A percentile compares a stretch with the other conserved stretches of the same genome.
phyloP scores from a whole-genome alignment of 768 basidiomycete genomes.

The Trichaptum fuscoviolaceum region DNA sequence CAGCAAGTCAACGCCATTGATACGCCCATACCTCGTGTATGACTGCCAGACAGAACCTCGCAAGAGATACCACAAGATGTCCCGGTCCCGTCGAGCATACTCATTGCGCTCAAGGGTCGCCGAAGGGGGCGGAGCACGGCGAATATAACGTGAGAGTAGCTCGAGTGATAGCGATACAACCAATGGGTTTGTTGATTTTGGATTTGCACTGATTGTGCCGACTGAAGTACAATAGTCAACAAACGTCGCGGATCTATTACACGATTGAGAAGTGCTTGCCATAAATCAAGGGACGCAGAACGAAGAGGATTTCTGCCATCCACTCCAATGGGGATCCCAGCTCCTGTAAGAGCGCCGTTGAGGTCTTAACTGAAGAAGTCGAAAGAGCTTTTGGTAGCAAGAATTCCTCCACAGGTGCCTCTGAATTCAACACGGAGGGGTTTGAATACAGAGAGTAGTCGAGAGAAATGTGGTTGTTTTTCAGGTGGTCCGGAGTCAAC shows the following conservation, averaged over 20 bases:
- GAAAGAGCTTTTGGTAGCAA: slow-evolving; percentile 78
- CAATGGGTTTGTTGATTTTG: slow-evolving; percentile 37
- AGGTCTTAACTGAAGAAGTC: slow-evolving; percentile 64
- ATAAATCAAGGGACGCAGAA: slow-evolving; percentile 70
- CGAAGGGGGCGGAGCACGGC: slow-evolving; percentile 58
- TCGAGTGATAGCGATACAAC: slow-evolving; percentile 62
- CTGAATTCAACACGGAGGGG: slow-evolving; percentile 45
- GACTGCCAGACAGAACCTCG: slow-evolving; percentile 82
- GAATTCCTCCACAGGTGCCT: slow-evolving; percentile 68
- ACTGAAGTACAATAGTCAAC: slow-evolving; percentile 24
- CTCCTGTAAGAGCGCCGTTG: slow-evolving; percentile 57
- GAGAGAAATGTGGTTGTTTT: slow-evolving; percentile 69
- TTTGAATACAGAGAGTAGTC: slow-evolving; percentile 47
- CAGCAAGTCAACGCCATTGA: slow-evolving; percentile 5
- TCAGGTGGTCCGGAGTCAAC: slow-evolving; percentile 72
- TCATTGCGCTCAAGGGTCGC: slow-evolving; percentile 66
- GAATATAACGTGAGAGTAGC: slow-evolving; percentile 67
- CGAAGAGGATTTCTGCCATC: slow-evolving; percentile 67
- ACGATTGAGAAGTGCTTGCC: slow-evolving; percentile 37
- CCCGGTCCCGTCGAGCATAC: slow-evolving; percentile 77
- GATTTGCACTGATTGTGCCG: slow-evolving; percentile 17
- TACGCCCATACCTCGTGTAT: slow-evolving; percentile 56
- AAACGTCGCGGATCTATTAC: slow-evolving; percentile 30
- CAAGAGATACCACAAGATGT: slow-evolving; percentile 79
- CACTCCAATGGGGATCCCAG: slow-evolving; percentile 65